Base-by-base conservation (phyloP, 2,329 filamentous ascomycete genomes). In the Trichoderma polysporum region DNA sequence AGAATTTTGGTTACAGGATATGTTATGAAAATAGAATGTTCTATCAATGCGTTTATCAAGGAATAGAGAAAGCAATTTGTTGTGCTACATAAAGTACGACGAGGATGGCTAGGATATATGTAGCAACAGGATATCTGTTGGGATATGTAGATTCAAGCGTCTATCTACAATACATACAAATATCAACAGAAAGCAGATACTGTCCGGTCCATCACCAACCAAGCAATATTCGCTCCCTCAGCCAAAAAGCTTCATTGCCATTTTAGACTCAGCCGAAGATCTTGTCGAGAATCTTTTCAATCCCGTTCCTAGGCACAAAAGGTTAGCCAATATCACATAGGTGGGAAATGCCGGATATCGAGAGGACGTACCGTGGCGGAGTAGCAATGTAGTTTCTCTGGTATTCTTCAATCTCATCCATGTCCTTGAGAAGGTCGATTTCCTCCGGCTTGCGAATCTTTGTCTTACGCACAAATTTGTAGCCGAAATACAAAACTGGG, bases 381-480 rank as follows among this genome's bases (percentile, higher is more conserved):
- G 68, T 75, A 2, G 84, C 81, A 12, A 90, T 80, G 73, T 84
- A 91, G 53, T 85, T 87, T 41, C 81, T 80, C 63, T 88, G 85
- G 71, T 92, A 91, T 68, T 90, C 87, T 54, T 90, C 90, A 69
- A 93, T 86, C 69, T 87, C 87, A 1, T 85, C 86, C 17, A 91
- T 73, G 69, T 90, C 88, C 60, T 84, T 84, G 13, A 82, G 75
- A 29, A 92, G 76, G 74, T 93, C 90, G 1, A 89, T 85, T 61
- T 91, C 85, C 15, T 84, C 77, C 0, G 87, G 81, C 66, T 81
- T 83, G 60, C 82, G 74, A 67, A 85, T 83, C 62, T 82, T 86
- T 0, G 90, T 91, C 74, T 82, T 85, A 76, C 91, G 88, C 66
- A 88, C 71, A 7, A 91, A 33, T 76, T 94, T 95, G 88, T 90